These are phyloP conservation scores for Epichloe baconii DNA, from an alignment of 2,329 filamentous ascomycete species.

Conservation along the genomic window DNA sequence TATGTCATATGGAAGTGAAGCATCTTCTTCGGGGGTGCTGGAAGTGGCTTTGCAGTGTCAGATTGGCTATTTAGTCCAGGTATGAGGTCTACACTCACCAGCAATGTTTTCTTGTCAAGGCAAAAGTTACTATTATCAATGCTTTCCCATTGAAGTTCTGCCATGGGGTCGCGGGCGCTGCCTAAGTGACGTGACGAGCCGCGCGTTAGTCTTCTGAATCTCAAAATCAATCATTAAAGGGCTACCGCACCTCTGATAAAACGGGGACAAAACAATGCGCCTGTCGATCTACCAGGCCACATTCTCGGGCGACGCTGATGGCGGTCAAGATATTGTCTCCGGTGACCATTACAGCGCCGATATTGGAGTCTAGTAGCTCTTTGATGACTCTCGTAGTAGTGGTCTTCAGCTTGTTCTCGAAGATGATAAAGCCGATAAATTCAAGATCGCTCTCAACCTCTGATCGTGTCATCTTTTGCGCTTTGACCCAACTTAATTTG, in stretches of 20 bases:
- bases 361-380: constrained; percentile 71
- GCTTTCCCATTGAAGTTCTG: constrained; percentile 77
- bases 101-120: constrained; percentile 66
- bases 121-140: constrained; percentile 75
- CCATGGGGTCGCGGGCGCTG: constrained; percentile 58
- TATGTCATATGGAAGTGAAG: constrained; percentile 75
- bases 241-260: constrained; percentile 53
- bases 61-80: background rate
- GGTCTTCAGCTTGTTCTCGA: constrained; percentile 95
- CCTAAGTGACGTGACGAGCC: constrained; percentile 26
- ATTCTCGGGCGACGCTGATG: constrained; percentile 88
- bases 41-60: constrained; percentile 43
- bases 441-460: constrained; percentile 75
- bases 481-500: constrained; percentile 84
- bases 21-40: constrained; percentile 59
- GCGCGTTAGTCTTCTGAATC: background rate
- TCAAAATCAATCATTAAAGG: background rate
- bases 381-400: constrained; percentile 69
- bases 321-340: constrained; percentile 96
- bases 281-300: constrained; percentile 63
- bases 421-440: constrained; percentile 93
- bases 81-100: constrained; percentile 28
- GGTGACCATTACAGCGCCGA: constrained; percentile 89
- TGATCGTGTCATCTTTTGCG: constrained; percentile 80
- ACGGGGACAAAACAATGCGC: constrained; percentile 84